phyloP scores from a whole-genome alignment of 2,329 filamentous ascomycete genomes.

The Hortaea sp. region DNA sequence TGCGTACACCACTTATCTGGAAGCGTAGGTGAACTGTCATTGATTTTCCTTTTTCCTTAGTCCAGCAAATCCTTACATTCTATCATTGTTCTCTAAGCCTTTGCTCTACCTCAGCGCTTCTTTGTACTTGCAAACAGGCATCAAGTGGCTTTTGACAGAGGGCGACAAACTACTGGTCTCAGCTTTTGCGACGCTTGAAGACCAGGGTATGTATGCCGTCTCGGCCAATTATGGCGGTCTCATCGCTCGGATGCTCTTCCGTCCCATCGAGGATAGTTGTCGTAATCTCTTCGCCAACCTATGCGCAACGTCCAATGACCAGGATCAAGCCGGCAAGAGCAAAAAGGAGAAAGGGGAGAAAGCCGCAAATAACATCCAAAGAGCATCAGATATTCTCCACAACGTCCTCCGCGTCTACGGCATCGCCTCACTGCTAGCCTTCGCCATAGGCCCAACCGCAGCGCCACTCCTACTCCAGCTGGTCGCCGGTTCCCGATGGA shows the following conservation, averaged over 20 bases:
- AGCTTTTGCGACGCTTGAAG: slow-evolving; percentile 61
- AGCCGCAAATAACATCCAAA: slow-evolving; percentile 14
- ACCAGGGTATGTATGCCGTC: slow-evolving; percentile 85
- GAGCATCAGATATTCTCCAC: slow-evolving; percentile 44
- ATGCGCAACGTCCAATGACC: slow-evolving; percentile 38
- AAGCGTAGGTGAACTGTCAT: slow-evolving; percentile 10
- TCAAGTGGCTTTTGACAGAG: slow-evolving; percentile 91
- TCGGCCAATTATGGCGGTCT: slow-evolving; percentile 89
- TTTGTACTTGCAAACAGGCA: slow-evolving; percentile 74
- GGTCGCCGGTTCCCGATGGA: slow-evolving; percentile 70
- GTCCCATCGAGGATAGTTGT: slow-evolving; percentile 89
- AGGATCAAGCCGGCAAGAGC: neutral
- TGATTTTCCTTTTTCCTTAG: slow-evolving; percentile 15
- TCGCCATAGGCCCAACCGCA: slow-evolving; percentile 63
- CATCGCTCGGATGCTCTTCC: slow-evolving; percentile 78
- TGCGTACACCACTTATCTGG: slow-evolving; percentile 22
- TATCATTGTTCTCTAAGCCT: slow-evolving; percentile 56
- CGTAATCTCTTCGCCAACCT: slow-evolving; percentile 81
- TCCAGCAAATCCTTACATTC: slow-evolving; percentile 36
- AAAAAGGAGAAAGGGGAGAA: neutral
- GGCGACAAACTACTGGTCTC: slow-evolving; percentile 86
- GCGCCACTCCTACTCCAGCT: slow-evolving; percentile 64
- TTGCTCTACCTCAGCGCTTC: slow-evolving; percentile 67
- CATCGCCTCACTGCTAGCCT: slow-evolving; percentile 59
- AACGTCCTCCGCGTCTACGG: slow-evolving; percentile 63